These are phyloP conservation scores for Suillus ampliporus DNA, from an alignment of 768 basidiomycete species.

Conservation along the genomic window DNA sequence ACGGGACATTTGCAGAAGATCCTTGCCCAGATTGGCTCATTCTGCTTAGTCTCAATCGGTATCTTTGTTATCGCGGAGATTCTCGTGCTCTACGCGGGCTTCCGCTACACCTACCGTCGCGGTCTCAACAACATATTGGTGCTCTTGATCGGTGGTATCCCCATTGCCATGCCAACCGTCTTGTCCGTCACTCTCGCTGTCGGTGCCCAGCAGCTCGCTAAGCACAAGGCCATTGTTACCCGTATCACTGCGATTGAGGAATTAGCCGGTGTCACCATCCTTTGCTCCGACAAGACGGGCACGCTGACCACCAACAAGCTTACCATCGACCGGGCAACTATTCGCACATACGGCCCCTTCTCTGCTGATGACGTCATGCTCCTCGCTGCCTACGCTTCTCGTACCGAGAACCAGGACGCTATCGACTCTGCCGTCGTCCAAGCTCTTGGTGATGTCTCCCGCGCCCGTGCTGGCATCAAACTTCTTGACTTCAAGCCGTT, in stretches of 20 bases:
- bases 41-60: constrained; percentile 96
- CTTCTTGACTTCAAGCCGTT: constrained; percentile 99
- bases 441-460: constrained; percentile 71
- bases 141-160: constrained; percentile 99
- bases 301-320: constrained; percentile 99
- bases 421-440: constrained; percentile 89
- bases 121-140: constrained; percentile 98
- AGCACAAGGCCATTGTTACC: constrained; percentile 99
- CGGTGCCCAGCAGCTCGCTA: constrained; percentile 97
- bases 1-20: constrained; percentile 99
- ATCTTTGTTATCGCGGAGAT: constrained; percentile 96
- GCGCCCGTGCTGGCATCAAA: constrained; percentile 91
- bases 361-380: constrained; percentile 90
- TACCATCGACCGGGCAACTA: constrained; percentile 92
- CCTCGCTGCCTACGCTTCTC: constrained; percentile 93
- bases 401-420: constrained; percentile 99
- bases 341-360: constrained; percentile 90
- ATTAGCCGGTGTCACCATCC: constrained; percentile 96
- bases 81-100: constrained; percentile 90
- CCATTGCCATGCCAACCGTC: constrained; percentile 99
- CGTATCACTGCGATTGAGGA: constrained; percentile 99
- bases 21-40: constrained; percentile 95
- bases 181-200: constrained; percentile 98
- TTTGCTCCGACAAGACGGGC: constrained; percentile 99
- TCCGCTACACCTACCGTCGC: constrained; percentile 88